Evolutionary conservation across 1,284 basidiomycete genomes (phyloP), one percentile per base, ranked within the genome.

Genomic region (Rhodotorula sp.): DNA sequence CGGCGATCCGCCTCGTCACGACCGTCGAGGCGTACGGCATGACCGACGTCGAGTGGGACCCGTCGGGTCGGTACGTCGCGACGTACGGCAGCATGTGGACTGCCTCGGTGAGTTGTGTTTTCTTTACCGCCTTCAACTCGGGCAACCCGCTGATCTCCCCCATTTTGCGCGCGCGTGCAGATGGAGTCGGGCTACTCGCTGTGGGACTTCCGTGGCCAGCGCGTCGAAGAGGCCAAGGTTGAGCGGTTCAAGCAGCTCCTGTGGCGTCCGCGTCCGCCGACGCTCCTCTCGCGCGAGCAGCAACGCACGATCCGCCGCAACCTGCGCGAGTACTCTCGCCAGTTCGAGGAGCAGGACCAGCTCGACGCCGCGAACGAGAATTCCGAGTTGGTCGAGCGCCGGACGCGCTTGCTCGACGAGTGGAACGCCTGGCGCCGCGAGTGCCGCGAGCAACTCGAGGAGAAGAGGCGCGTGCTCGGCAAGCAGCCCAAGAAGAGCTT

Each of bases 201-300:
- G 76, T 99, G 95, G 95, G 95, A 98, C 83, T 98, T 98, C 86
- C 91, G 90, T 71, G 97, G 97, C 38, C 89, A 92, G 80, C 92
- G 97, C 82, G 85, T 97, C 59, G 86, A 89, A 79, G 95, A 95
- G 82, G 87, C 90, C 71, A 88, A 94, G 71, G 64, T 74, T 52
- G 97, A 99, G 80, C 89, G 91, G 71, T 99, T 99, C 87, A 99
- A 99, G 85, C 97, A 99, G 82, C 94, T 99, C 83, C 86, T 98
- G 69, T 99, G 97, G 97, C 89, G 97, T 50, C 95, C 95, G 54
- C 89, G 97, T 34, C 94, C 97, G 6, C 87, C 88, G 48, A 90
- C 93, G 10, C 84, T 99, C 66, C 85, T 99, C 67, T 86, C 87
- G 71, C 94, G 91, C 81, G 93, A 97, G 69, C 88, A 93, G 75